These are phyloP conservation scores for Pichia sp. DNA, from an alignment of 1,139 yeast genomes.

Conservation along the genomic window DNA sequence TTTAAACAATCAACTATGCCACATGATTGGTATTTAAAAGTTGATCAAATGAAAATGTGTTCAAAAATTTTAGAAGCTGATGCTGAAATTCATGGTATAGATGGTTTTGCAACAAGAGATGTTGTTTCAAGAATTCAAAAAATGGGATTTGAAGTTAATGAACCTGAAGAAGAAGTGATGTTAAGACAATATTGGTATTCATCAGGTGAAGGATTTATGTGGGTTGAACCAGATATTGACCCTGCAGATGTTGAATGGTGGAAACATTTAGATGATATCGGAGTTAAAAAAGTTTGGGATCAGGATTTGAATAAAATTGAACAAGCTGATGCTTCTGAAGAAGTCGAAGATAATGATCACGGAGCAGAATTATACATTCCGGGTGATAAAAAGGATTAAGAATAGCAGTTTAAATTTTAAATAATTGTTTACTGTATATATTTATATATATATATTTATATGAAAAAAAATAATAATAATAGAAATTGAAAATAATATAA, in stretches of 20 bases:
- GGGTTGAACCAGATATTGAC: constrained; percentile 79
- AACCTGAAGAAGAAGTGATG: constrained; percentile 47
- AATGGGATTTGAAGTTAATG: constrained; percentile 32
- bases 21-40: constrained; percentile 57
- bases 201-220: constrained; percentile 70
- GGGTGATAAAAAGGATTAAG: constrained; percentile 1
- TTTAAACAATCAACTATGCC: constrained; percentile 57
- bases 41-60: constrained; percentile 65
- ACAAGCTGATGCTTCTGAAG: constrained; percentile 35
- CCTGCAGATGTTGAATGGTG: constrained; percentile 65
- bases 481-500: too few relatives aligned
- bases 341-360: constrained; percentile 27
- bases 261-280: constrained; percentile 26
- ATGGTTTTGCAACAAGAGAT: constrained; percentile 33
- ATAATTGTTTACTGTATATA: neutral
- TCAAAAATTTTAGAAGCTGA: constrained; percentile 64
- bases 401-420: too few relatives aligned
- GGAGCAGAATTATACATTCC: constrained; percentile 25
- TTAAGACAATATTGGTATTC: constrained; percentile 73
- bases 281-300: constrained; percentile 28
- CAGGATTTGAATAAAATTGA: constrained; percentile 37
- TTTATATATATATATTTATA: neutral
- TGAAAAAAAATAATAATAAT: neutral
- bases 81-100: constrained; percentile 43
- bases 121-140: constrained; percentile 29